Evolutionary conservation across 169 alveolate species (phyloP).

Genomic region (Eimeria tenella): DNA sequence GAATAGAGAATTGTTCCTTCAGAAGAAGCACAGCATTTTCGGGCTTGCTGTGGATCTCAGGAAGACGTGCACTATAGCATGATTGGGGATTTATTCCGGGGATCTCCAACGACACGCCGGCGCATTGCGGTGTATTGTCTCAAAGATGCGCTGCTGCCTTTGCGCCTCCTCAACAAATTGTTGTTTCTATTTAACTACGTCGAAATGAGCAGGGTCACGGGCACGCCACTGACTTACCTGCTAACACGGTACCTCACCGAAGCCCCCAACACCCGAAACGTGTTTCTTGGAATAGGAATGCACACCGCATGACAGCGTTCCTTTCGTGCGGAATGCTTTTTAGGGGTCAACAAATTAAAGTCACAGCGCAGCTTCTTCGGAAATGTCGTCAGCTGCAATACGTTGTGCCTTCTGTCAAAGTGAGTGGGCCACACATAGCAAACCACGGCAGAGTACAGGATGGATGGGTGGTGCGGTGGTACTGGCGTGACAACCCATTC

Average conservation of each 20-base stretch:
- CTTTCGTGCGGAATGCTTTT: constrained; percentile 70
- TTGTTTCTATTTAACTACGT: constrained; percentile 97
- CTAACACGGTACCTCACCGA: constrained; percentile 77
- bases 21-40: too few species aligned
- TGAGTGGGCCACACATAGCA: neutral
- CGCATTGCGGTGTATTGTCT: constrained; percentile 99
- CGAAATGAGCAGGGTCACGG: constrained; percentile 99
- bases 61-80: constrained; percentile 99
- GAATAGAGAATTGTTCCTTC: too few species aligned
- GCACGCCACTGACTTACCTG: constrained; percentile 96
- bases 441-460: neutral
- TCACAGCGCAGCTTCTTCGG: constrained; percentile 92
- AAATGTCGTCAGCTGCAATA: constrained; percentile 52
- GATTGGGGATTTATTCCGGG: constrained; percentile 95
- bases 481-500: too few species aligned
- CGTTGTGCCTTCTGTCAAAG: constrained; percentile 76
- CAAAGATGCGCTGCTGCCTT: constrained; percentile 98
- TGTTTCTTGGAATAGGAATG: neutral
- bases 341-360: constrained; percentile 99
- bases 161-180: constrained; percentile 97
- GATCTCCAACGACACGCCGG: constrained; percentile 96
- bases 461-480: too few species aligned
- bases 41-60: neutral
- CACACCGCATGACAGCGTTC: neutral
- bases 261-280: neutral